Conservation (phyloP, 257 asterid genomes). For the Fraxinus anomala region DNA sequence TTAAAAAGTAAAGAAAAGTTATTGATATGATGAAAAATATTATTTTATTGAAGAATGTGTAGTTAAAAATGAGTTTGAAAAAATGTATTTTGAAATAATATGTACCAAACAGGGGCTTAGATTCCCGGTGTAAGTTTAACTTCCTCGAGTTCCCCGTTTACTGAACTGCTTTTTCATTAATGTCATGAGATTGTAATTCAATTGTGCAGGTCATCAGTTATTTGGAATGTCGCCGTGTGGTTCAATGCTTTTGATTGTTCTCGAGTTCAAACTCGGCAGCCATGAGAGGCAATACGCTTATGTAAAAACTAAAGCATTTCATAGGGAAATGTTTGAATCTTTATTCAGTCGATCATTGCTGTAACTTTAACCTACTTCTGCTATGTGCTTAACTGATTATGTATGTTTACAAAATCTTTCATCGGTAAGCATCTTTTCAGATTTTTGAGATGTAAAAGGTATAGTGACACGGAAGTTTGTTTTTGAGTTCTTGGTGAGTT, state of each 20-base stretch:
- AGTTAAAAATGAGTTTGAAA: no score
- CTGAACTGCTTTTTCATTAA: background rate
- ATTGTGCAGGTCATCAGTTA: conserved; percentile 35
- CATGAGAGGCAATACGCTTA: conserved; percentile 19
- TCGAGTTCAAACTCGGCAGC: conserved; percentile 19
- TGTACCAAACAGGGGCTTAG: no score
- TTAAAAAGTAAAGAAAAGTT: no score
- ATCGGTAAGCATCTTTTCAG: conserved; percentile 26
- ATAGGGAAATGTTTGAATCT: conserved; percentile 9
- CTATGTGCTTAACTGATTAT: conserved; percentile 5
- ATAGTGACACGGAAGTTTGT: conserved; percentile 25
- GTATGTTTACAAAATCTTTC: background rate
- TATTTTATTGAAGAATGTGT: no score
- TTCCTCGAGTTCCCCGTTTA: background rate
- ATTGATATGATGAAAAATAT: no score
- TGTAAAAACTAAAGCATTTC: conserved; percentile 20
- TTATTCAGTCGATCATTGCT: conserved; percentile 16
- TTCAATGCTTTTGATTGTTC: conserved; percentile 27
- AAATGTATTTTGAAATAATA: no score
- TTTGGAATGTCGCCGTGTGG: conserved; percentile 7
- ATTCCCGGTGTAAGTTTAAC: conserved; percentile 13
- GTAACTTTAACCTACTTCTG: conserved; percentile 23
- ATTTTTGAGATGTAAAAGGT: conserved; percentile 45
- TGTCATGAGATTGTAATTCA: conserved; percentile 11
- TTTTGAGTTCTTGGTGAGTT: conserved; percentile 14